phyloP scores from a whole-genome alignment of 768 basidiomycete genomes.

The Amanita exitialis region DNA sequence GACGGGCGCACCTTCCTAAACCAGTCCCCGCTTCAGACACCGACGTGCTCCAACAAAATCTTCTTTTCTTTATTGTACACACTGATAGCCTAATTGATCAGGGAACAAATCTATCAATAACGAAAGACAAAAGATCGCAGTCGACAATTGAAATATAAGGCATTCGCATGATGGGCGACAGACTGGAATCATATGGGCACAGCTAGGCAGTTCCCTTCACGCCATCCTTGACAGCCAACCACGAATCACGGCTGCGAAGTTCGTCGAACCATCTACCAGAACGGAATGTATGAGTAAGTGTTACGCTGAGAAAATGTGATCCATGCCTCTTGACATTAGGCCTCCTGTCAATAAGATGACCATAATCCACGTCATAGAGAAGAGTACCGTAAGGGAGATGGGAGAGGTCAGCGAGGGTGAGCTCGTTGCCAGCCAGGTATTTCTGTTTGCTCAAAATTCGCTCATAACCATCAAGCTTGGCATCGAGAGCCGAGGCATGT shows the following conservation, averaged over 20 bases:
- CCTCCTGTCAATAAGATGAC: conserved; percentile 20
- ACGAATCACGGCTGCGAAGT: conserved; percentile 33
- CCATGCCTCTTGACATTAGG: conserved; percentile 34
- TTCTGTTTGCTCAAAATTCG: conserved; percentile 43
- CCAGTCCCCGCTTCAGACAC: no score
- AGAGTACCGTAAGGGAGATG: conserved; percentile 34
- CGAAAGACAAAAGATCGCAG: no score
- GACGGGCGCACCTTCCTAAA: no score
- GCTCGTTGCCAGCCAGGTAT: conserved; percentile 44
- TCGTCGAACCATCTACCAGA: conserved; percentile 20
- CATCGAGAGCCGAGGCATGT: conserved; percentile 18
- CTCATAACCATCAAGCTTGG: conserved; percentile 47
- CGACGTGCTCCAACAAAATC: no score
- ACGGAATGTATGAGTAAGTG: neutral
- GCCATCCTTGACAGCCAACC: conserved; percentile 36
- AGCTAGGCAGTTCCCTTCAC: conserved; percentile 7
- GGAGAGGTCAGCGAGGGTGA: conserved; percentile 51
- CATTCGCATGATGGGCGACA: no score
- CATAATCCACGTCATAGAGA: conserved; percentile 14
- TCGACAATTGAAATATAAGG: no score
- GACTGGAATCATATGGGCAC: no score
- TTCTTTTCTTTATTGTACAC: no score
- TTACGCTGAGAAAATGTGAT: no score
- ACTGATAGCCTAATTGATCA: no score
- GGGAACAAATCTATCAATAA: no score